Conservation (phyloP, 78 protist species). For the Pelomyxa schiedti region DNA sequence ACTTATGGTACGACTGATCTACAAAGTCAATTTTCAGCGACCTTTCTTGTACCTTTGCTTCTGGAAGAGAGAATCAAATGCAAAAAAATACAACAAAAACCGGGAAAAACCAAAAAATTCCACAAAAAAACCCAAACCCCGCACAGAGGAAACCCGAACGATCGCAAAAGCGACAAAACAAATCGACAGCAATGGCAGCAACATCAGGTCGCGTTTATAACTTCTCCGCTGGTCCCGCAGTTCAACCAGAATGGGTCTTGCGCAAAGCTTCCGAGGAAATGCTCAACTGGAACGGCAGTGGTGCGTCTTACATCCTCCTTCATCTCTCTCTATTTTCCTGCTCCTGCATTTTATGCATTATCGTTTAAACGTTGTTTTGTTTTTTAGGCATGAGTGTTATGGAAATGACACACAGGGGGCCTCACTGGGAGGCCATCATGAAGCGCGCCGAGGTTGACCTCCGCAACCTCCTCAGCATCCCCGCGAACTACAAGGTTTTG, state of each 20-base stretch:
- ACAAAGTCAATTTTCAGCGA: too few species aligned
- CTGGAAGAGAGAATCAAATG: too few species aligned
- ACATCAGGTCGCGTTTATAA: too few species aligned
- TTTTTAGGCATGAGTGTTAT: conserved; percentile 65
- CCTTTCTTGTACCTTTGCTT: too few species aligned
- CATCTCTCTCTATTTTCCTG: background rate
- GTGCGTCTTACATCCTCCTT: background rate
- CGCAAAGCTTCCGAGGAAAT: conserved; percentile 56
- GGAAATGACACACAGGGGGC: conserved; percentile 75
- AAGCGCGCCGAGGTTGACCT: conserved; percentile 28
- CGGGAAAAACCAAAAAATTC: too few species aligned
- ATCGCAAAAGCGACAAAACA: too few species aligned
- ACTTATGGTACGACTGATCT: too few species aligned
- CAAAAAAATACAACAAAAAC: too few species aligned
- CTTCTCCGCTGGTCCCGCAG: conserved; percentile 92
- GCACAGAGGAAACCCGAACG: too few species aligned
- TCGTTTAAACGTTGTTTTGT: background rate
- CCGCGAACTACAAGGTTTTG: conserved; percentile 76
- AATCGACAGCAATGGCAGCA: too few species aligned
- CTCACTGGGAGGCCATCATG: conserved; percentile 28
- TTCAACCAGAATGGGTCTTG: conserved; percentile 72
- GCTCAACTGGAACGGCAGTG: conserved; percentile 41
- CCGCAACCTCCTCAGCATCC: conserved; percentile 46
- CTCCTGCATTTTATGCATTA: background rate
- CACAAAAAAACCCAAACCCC: too few species aligned